A percentile compares a stretch with the other conserved stretches of the same genome.
Conservation (phyloP, 768 basidiomycete genomes). For the Boletales sp. region DNA sequence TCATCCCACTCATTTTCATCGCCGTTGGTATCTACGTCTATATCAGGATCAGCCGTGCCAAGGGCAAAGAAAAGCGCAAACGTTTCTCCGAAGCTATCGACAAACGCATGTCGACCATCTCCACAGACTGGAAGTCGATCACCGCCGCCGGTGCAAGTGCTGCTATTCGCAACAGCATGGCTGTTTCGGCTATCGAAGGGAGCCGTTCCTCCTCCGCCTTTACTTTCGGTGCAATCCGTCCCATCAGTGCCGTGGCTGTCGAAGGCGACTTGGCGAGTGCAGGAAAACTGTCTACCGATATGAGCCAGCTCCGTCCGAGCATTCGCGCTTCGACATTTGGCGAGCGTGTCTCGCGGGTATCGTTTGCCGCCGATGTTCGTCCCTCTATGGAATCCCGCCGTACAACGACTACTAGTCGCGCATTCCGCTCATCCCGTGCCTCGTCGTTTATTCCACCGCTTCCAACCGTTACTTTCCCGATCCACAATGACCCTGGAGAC, state of each 20-base stretch:
- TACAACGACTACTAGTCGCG: conserved; percentile 38
- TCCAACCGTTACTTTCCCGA: conserved; percentile 22
- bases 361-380: conserved; percentile 62
- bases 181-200: conserved; percentile 32
- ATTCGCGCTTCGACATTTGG: conserved; percentile 47
- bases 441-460: conserved; percentile 41
- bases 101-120: conserved; percentile 81
- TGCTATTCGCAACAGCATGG: conserved; percentile 69
- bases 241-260: conserved; percentile 41
- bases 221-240: conserved; percentile 55
- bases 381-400: conserved; percentile 44
- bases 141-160: conserved; percentile 66
- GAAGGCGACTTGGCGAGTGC: conserved; percentile 36
- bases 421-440: conserved; percentile 41
- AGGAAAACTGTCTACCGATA: conserved; percentile 42
- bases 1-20: conserved; percentile 62
- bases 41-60: conserved; percentile 51
- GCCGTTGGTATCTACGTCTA: conserved; percentile 42
- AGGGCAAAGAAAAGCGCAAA: conserved; percentile 48
- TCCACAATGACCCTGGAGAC: conserved; percentile 24
- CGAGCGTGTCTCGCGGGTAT: conserved; percentile 59
- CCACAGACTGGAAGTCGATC: conserved; percentile 72
- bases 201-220: conserved; percentile 44
- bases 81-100: conserved; percentile 67
- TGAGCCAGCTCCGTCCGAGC: conserved; percentile 51